Percentiles rank a stretch among this genome's conserved stretches.
Conservation (phyloP, 1,284 basidiomycete genomes). For the Sporisorium iseilematis-ciliati region DNA sequence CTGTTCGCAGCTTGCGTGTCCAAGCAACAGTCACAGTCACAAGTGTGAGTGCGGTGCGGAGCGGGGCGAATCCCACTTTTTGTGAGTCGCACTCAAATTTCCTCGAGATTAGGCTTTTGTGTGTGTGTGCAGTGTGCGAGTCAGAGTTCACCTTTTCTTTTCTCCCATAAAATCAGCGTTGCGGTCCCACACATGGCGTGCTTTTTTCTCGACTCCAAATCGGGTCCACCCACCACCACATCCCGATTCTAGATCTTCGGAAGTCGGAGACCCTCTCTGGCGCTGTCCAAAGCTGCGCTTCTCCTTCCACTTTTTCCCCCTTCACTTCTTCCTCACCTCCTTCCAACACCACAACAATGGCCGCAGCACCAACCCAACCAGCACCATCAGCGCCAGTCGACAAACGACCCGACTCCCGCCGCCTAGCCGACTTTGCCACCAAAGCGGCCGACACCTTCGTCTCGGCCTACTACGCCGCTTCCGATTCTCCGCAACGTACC, state of each 20-base stretch:
- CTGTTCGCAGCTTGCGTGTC: neutral
- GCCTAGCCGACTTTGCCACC: conserved; percentile 58
- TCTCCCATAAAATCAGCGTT: neutral
- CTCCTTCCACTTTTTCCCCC: neutral
- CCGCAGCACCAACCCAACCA: conserved; percentile 7
- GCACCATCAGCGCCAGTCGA: too few species aligned
- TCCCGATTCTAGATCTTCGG: conserved; percentile 15
- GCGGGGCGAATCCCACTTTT: conserved; percentile 2
- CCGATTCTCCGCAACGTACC: conserved; percentile 64
- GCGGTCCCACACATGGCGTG: conserved; percentile 17
- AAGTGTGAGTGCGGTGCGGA: neutral
- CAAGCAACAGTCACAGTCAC: too few species aligned
- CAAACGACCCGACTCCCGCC: conserved; percentile 36
- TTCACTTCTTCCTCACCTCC: neutral
- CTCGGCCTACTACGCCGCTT: conserved; percentile 66
- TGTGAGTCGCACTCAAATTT: neutral
- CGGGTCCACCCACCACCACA: neutral
- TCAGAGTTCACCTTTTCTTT: neutral
- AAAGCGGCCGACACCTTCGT: conserved; percentile 68
- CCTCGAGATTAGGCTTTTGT: neutral
- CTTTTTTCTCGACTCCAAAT: conserved; percentile 4
- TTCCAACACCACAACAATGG: neutral
- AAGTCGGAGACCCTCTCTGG: conserved; percentile 15
- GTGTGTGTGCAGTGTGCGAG: neutral
- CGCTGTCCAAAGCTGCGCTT: conserved; percentile 17